These are phyloP conservation scores for Nothophytophthora sp. DNA, from an alignment of 352 stramenopile genomes.

Conservation along the genomic window DNA sequence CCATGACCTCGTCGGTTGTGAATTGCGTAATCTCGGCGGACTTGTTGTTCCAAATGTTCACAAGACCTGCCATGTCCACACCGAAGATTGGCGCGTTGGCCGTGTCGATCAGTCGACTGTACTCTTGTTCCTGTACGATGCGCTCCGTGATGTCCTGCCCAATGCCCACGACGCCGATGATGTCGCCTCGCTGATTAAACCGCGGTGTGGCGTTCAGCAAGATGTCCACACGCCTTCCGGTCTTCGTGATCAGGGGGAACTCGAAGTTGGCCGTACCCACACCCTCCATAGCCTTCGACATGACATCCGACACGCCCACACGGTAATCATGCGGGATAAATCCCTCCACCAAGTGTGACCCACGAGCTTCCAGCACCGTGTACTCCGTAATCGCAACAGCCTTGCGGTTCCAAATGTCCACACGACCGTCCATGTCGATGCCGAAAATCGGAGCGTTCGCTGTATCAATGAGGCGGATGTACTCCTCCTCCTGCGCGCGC, in stretches of 20 bases:
- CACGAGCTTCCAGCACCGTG: slow-evolving; percentile 87
- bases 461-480: slow-evolving; percentile 87
- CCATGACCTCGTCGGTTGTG: slow-evolving; percentile 87
- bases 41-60: slow-evolving; percentile 93
- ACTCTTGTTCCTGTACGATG: slow-evolving; percentile 89
- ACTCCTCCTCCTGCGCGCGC: slow-evolving; percentile 86
- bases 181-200: slow-evolving; percentile 79
- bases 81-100: slow-evolving; percentile 90
- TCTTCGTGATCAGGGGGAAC: slow-evolving; percentile 86
- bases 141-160: slow-evolving; percentile 82
- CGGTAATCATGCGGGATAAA: slow-evolving; percentile 88
- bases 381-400: slow-evolving; percentile 91
- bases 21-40: slow-evolving; percentile 90
- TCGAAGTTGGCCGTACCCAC: slow-evolving; percentile 84
- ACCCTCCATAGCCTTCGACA: slow-evolving; percentile 64
- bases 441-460: slow-evolving; percentile 92
- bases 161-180: slow-evolving; percentile 83
- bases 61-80: slow-evolving; percentile 68
- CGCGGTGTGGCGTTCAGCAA: slow-evolving; percentile 82
- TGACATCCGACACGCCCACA: slow-evolving; percentile 52
- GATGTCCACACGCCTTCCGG: slow-evolving; percentile 76
- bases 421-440: slow-evolving; percentile 76
- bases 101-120: slow-evolving; percentile 85
- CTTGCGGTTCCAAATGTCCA: slow-evolving; percentile 93
- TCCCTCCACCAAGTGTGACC: slow-evolving; percentile 83